Evolutionary conservation across 495 filamentous ascomycete species (phyloP).

Genomic region (Penicillium simplicissimum): DNA sequence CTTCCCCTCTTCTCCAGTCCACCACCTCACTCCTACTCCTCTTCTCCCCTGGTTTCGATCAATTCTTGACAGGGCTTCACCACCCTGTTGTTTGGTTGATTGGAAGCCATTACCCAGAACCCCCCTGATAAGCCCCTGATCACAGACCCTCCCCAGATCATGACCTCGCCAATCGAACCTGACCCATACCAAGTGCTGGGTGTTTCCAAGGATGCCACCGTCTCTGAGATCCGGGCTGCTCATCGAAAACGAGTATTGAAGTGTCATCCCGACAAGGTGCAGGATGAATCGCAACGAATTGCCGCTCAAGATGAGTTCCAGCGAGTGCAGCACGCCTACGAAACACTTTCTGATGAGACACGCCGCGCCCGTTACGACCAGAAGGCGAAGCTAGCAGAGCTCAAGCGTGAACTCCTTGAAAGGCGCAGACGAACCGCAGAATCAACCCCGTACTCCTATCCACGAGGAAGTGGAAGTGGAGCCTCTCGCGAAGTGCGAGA

Average conservation of each 20-base stretch:
- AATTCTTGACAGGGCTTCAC: slow-evolving; percentile 12
- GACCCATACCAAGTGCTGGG: slow-evolving; percentile 86
- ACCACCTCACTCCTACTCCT: not conserved
- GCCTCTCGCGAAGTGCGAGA: slow-evolving; percentile 46
- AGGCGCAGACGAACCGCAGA: slow-evolving; percentile 31
- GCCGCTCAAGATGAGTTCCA: slow-evolving; percentile 85
- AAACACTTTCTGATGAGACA: slow-evolving; percentile 79
- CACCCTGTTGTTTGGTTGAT: slow-evolving; percentile 5
- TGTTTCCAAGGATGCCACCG: slow-evolving; percentile 70
- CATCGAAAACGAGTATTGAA: slow-evolving; percentile 92
- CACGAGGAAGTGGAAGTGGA: slow-evolving; percentile 26
- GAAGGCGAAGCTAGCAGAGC: slow-evolving; percentile 62
- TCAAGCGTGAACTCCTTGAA: slow-evolving; percentile 53
- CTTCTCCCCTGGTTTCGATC: slow-evolving; percentile 6
- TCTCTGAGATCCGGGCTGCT: slow-evolving; percentile 72
- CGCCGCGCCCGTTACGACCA: slow-evolving; percentile 76
- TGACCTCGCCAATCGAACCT: slow-evolving; percentile 63
- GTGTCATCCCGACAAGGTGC: slow-evolving; percentile 94
- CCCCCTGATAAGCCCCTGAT: not conserved
- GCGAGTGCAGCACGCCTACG: slow-evolving; percentile 90
- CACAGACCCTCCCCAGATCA: slow-evolving; percentile 34
- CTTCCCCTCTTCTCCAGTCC: slow-evolving; percentile 25
- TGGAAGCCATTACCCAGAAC: not conserved
- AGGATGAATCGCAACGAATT: slow-evolving; percentile 66
- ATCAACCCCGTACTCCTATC: slow-evolving; percentile 19